A percentile compares a stretch with the other conserved stretches of the same genome.
Conservation (phyloP, 768 basidiomycete species). For the Suillus weaverae region DNA sequence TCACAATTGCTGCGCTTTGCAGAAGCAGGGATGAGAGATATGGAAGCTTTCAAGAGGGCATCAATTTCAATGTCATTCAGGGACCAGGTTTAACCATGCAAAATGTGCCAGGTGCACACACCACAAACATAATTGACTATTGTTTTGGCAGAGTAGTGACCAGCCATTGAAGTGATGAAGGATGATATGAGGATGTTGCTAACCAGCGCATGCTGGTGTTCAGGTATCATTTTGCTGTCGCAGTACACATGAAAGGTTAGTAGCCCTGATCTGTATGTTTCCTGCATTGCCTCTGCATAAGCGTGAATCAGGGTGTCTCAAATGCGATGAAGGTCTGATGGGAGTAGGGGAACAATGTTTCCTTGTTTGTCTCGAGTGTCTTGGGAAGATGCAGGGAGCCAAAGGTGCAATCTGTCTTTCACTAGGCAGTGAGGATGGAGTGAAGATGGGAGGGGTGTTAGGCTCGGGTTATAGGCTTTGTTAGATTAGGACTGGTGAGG, state of each 20-base stretch:
- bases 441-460: conserved; percentile 17
- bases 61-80: conserved; percentile 18
- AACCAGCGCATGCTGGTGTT: conserved; percentile 12
- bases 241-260: conserved; percentile 42
- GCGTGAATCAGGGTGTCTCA: conserved; percentile 19
- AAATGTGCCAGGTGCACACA: conserved; percentile 25
- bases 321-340: conserved; percentile 25
- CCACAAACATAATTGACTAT: conserved; percentile 17
- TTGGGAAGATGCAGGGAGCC: conserved; percentile 16
- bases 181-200: conserved; percentile 9
- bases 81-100: conserved; percentile 19
- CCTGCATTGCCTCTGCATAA: conserved; percentile 31
- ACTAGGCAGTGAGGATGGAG: conserved; percentile 31
- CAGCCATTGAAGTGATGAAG: conserved; percentile 17
- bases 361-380: background rate
- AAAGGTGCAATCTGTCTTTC: conserved; percentile 24
- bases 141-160: conserved; percentile 11
- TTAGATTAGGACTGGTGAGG: background rate
- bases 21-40: conserved; percentile 6
- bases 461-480: conserved; percentile 6
- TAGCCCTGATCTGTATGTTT: conserved; percentile 41
- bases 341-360: conserved; percentile 12
- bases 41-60: conserved; percentile 13
- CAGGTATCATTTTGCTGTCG: conserved; percentile 25
- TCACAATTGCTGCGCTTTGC: conserved; percentile 8